Percentiles rank a stretch among this genome's conserved stretches.
Conservation (phyloP, 2,329 filamentous ascomycete species). For the Didymella arachidicola region DNA sequence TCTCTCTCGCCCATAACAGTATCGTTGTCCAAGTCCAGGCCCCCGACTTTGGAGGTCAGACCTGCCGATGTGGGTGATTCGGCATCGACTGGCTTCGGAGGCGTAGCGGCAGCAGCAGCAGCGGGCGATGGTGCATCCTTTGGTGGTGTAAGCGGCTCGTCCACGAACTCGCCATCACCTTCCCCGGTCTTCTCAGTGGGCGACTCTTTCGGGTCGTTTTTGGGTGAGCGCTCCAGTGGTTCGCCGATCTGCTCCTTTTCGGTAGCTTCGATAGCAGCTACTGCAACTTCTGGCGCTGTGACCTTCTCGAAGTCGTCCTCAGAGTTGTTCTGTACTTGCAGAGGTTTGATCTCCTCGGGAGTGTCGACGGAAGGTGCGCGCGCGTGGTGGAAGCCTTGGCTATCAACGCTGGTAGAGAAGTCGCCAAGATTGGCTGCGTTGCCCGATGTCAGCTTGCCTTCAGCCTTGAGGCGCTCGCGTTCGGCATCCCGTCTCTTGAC, state of each 20-base stretch:
- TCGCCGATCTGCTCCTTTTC: slow-evolving; percentile 55
- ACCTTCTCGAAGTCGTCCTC: slow-evolving; percentile 98
- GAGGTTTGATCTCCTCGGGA: slow-evolving; percentile 71
- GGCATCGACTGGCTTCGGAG: slow-evolving; percentile 42
- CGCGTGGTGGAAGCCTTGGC: slow-evolving; percentile 61
- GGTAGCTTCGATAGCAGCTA: slow-evolving; percentile 67
- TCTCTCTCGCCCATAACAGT: slow-evolving; percentile 56
- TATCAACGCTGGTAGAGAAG: slow-evolving; percentile 61
- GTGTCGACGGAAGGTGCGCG: slow-evolving; percentile 59
- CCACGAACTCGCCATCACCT: slow-evolving; percentile 74
- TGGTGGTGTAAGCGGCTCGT: slow-evolving; percentile 74
- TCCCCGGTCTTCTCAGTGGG: slow-evolving; percentile 33
- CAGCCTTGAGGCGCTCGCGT: slow-evolving; percentile 77
- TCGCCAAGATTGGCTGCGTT: slow-evolving; percentile 65
- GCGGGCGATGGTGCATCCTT: slow-evolving; percentile 35
- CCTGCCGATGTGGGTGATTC: slow-evolving; percentile 60
- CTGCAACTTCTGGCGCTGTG: slow-evolving; percentile 70
- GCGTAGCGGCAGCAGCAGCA: slow-evolving; percentile 24
- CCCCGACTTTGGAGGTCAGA: slow-evolving; percentile 63
- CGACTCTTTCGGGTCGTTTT: slow-evolving; percentile 49
- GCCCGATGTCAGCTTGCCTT: slow-evolving; percentile 74
- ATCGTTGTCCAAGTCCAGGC: slow-evolving; percentile 67
- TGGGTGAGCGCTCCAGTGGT: slow-evolving; percentile 53
- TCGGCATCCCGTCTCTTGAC: slow-evolving; percentile 82
- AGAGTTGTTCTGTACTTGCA: slow-evolving; percentile 81